These are phyloP conservation scores for Hirschioporus abietinus DNA, from an alignment of 768 basidiomycete species.

Conservation along the genomic window DNA sequence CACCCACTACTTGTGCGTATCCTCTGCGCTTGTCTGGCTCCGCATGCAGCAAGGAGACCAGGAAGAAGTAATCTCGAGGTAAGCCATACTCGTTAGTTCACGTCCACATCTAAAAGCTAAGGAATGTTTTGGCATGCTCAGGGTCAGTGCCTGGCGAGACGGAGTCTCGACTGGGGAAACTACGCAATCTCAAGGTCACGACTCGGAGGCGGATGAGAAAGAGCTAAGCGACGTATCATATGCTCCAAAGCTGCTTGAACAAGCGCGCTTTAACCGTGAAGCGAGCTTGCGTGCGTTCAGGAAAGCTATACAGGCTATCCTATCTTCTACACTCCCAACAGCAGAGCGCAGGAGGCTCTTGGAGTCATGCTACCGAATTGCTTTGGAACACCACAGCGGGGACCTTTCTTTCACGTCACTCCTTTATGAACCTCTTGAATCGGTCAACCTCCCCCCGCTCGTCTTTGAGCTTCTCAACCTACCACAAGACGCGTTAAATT, in stretches of 20 bases:
- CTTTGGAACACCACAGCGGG: background rate
- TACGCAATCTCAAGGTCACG: background rate
- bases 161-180: background rate
- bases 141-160: background rate
- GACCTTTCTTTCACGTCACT: background rate
- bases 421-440: background rate
- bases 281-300: background rate
- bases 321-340: background rate
- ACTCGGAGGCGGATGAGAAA: background rate
- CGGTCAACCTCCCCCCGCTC: background rate
- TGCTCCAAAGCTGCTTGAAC: background rate
- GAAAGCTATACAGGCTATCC: background rate
- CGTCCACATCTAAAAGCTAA: too few species aligned
- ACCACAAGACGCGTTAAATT: background rate
- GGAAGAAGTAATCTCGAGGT: background rate
- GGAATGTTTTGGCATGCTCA: background rate
- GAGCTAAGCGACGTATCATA: background rate
- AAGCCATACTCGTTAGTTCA: background rate
- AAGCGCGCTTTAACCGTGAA: background rate
- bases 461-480: background rate
- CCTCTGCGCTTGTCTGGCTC: background rate
- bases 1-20: background rate
- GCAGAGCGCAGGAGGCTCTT: background rate
- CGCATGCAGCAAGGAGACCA: background rate
- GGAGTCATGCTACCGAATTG: background rate